These are phyloP conservation scores for Erodium trifolium DNA, from an alignment of 441 rosid species.

Conservation along the genomic window DNA sequence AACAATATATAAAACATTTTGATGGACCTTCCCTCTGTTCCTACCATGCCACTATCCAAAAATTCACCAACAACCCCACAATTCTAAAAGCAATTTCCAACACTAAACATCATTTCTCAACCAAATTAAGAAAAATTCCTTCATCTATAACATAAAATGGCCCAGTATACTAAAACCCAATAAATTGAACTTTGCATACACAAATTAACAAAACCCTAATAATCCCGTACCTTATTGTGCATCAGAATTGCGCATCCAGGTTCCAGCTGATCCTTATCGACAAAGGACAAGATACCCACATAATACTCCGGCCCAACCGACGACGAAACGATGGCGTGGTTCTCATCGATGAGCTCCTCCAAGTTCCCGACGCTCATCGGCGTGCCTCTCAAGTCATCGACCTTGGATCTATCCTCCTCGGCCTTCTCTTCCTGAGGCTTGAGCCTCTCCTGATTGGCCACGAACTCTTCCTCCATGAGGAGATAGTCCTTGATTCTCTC, in stretches of 20 bases:
- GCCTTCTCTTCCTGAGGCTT: constrained; percentile 98
- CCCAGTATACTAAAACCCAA: neutral
- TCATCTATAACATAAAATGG: too few relatives aligned
- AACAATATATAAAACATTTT: too few relatives aligned
- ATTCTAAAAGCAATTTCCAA: too few relatives aligned
- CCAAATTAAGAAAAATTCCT: too few relatives aligned
- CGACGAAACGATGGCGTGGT: constrained; percentile 90
- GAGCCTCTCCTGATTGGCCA: constrained; percentile 75
- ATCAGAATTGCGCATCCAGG: constrained; percentile 93
- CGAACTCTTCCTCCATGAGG: constrained; percentile 93
- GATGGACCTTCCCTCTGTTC: too few relatives aligned
- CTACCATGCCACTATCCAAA: too few relatives aligned
- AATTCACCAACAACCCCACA: too few relatives aligned
- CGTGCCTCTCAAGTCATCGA: constrained; percentile 84
- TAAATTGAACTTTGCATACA: neutral
- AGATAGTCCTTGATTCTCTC: constrained; percentile 87
- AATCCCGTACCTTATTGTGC: constrained; percentile 71
- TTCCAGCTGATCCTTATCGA: constrained; percentile 87
- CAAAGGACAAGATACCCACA: constrained; percentile 80
- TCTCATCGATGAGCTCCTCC: constrained; percentile 91
- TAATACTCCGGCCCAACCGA: constrained; percentile 94
- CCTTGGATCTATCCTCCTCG: constrained; percentile 90
- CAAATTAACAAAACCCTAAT: constrained; percentile 3
- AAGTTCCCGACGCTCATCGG: constrained; percentile 96
- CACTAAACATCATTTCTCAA: too few relatives aligned